phyloP scores from a whole-genome alignment of 495 filamentous ascomycete genomes.

The Cudoniella acicularis region DNA sequence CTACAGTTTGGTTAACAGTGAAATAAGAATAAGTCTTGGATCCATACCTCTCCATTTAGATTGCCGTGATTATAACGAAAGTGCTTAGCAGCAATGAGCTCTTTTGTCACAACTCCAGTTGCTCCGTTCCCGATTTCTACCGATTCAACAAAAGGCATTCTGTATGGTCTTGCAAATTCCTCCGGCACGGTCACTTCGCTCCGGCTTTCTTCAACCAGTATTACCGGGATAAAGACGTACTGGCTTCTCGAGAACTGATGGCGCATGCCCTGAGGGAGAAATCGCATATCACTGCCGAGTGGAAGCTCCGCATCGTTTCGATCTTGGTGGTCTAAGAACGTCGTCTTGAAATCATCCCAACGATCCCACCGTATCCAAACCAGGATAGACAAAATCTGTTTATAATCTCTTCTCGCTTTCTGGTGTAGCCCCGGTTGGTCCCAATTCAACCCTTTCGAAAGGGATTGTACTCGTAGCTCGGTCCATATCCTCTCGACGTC shows the following conservation, averaged over 20 bases:
- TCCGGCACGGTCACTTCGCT: not conserved
- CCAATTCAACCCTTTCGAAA: constrained; percentile 3
- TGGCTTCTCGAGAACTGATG: not conserved
- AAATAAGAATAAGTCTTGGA: not conserved
- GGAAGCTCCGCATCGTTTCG: constrained; percentile 2
- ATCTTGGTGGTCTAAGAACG: constrained; percentile 1
- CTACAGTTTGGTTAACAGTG: not conserved
- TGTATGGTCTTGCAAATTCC: not conserved
- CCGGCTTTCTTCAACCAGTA: constrained; percentile 1
- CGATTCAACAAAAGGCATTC: constrained; percentile 6
- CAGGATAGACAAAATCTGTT: constrained; percentile 6
- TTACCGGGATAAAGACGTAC: constrained; percentile 10
- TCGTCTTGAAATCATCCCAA: constrained; percentile 4
- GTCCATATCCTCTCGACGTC: constrained; percentile 5
- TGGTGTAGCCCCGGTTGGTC: not conserved
- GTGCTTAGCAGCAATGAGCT: constrained; percentile 1
- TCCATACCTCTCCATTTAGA: not conserved
- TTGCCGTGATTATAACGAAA: not conserved
- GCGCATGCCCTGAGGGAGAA: not conserved
- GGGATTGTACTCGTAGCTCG: not conserved
- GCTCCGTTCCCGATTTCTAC: not conserved
- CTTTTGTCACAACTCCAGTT: constrained; percentile 4
- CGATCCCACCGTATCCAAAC: constrained; percentile 11
- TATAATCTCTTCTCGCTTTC: not conserved
- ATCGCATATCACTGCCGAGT: not conserved